These are phyloP conservation scores for Groenewaldozyma sp. DNA, from an alignment of 1,139 yeast species.

Conservation along the genomic window DNA sequence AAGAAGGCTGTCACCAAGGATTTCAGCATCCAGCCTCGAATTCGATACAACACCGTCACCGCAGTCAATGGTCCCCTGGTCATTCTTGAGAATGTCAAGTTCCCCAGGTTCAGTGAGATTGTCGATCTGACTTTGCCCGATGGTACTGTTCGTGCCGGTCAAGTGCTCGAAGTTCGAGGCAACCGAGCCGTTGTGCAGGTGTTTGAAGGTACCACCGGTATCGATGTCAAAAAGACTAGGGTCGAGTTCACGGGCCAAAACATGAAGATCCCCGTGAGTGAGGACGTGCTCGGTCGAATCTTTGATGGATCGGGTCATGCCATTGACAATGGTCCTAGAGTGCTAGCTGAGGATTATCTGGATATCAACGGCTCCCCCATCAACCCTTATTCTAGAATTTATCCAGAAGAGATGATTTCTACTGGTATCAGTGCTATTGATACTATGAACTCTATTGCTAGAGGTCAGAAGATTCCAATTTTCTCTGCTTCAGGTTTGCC, in stretches of 20 bases:
- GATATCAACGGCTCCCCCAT: constrained; percentile 99
- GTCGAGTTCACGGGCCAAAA: constrained; percentile 96
- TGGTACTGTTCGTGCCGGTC: constrained; percentile 91
- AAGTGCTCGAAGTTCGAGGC: constrained; percentile 95
- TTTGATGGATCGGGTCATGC: constrained; percentile 99
- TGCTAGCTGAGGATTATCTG: constrained; percentile 94
- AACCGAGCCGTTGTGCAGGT: constrained; percentile 97
- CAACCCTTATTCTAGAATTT: constrained; percentile 95
- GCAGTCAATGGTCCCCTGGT: constrained; percentile 98
- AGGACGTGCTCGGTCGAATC: constrained; percentile 94
- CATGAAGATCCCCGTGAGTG: constrained; percentile 89
- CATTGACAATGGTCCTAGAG: constrained; percentile 96
- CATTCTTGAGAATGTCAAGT: constrained; percentile 89
- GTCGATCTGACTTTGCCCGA: constrained; percentile 95
- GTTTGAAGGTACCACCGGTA: constrained; percentile 91
- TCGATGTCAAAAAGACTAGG: constrained; percentile 93
- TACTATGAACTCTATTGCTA: constrained; percentile 98
- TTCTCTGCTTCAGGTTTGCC: constrained; percentile 99
- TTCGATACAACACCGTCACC: constrained; percentile 90
- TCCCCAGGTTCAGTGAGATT: constrained; percentile 93
- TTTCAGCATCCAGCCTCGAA: constrained; percentile 80
- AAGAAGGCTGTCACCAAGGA: constrained; percentile 89
- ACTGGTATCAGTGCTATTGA: constrained; percentile 98
- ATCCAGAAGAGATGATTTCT: constrained; percentile 99
- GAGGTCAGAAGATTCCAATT: constrained; percentile 99